Conservation (phyloP, 306 rosid genomes). For the Vigna mungo region DNA sequence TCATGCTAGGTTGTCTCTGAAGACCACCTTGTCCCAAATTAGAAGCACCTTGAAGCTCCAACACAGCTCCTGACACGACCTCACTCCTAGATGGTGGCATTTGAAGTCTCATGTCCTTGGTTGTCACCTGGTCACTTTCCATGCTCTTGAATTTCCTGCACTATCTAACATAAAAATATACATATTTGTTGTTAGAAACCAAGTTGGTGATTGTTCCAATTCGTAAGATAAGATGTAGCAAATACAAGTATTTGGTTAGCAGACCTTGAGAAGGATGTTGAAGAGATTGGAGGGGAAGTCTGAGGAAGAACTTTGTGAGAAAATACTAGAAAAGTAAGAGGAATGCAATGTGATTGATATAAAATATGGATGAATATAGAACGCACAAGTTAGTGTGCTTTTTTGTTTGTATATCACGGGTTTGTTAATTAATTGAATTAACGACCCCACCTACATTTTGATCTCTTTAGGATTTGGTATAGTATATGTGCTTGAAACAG, state of each 20-base stretch:
- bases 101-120: conserved; percentile 53
- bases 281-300: not conserved
- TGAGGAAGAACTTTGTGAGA: conserved; percentile 6
- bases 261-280: conserved; percentile 34
- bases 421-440: conserved; percentile 50
- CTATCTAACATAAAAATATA: conserved; percentile 2
- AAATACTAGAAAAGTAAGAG: conserved; percentile 21
- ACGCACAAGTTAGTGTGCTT: not conserved
- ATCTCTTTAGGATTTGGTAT: conserved; percentile 49
- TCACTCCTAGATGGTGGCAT: conserved; percentile 41
- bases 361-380: conserved; percentile 31
- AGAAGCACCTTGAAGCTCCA: conserved; percentile 50
- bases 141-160: conserved; percentile 30
- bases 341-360: conserved; percentile 32
- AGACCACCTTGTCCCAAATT: conserved; percentile 50
- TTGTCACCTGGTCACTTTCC: conserved; percentile 45
- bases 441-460: conserved; percentile 50
- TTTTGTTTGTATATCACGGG: conserved; percentile 55
- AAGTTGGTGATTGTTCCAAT: not conserved
- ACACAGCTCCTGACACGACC: conserved; percentile 18
- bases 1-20: conserved; percentile 57
- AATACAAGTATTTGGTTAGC: not conserved
- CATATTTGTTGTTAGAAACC: not conserved
- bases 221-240: not conserved
- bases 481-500: conserved; percentile 53